Percentiles rank a stretch among this genome's conserved stretches.
Evolutionary conservation across 225 moss, liverwort and hornwort genomes (phyloP).

Genomic region (Bryum argenteum): DNA sequence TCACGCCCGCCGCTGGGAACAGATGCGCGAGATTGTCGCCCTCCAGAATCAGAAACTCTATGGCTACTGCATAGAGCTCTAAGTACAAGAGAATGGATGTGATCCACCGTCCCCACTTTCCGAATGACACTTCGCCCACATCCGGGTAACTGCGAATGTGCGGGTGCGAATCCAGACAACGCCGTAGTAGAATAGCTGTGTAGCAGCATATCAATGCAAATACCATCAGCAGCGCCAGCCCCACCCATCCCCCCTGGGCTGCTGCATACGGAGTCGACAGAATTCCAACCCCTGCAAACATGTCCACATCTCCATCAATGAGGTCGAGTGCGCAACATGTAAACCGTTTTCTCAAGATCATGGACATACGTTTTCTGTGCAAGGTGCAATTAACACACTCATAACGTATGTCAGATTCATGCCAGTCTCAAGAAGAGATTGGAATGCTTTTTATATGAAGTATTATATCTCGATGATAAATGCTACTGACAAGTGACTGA

Average conservation of each 20-base stretch:
- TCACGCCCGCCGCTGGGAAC: constrained; percentile 55
- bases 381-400: too few relatives aligned
- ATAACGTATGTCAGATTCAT: too few relatives aligned
- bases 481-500: too few relatives aligned
- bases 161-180: constrained; percentile 68
- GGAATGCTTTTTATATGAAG: too few relatives aligned
- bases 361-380: too few relatives aligned
- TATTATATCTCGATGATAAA: too few relatives aligned
- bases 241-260: constrained; percentile 82
- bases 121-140: constrained; percentile 82
- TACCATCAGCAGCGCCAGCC: constrained; percentile 53
- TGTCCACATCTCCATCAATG: background rate
- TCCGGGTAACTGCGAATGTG: constrained; percentile 71
- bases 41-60: constrained; percentile 86
- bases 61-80: constrained; percentile 84
- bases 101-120: constrained; percentile 64
- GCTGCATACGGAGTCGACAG: constrained; percentile 87
- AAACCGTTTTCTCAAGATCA: too few relatives aligned
- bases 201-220: constrained; percentile 77
- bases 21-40: constrained; percentile 88
- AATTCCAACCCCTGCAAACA: constrained; percentile 82
- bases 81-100: constrained; percentile 67
- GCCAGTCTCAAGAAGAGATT: too few relatives aligned
- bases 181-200: constrained; percentile 78
- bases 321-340: too few relatives aligned